phyloP scores from a whole-genome alignment of 192 early-diverging fungal species.

The Chytriomyces sp. region DNA sequence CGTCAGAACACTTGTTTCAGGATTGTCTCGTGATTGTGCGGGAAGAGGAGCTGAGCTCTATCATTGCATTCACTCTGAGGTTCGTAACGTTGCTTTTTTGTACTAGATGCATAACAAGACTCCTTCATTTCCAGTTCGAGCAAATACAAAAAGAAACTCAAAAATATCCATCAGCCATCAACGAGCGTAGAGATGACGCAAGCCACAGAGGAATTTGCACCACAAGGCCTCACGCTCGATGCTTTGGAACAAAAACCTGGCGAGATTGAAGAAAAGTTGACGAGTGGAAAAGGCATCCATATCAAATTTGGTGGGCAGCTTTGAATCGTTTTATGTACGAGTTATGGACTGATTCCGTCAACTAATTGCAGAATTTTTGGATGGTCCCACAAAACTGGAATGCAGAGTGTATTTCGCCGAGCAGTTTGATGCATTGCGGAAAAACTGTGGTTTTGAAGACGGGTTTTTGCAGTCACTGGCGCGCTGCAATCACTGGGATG shows the following conservation, averaged over 20 bases:
- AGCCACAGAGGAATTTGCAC: background rate
- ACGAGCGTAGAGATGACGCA: background rate
- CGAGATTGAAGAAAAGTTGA: conserved; percentile 66
- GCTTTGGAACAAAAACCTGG: conserved; percentile 35
- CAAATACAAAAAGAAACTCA: conserved; percentile 18
- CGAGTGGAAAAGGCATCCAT: conserved; percentile 70
- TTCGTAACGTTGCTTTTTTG: background rate
- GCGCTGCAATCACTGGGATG: conserved; percentile 48
- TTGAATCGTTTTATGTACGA: background rate
- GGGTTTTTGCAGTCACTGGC: conserved; percentile 41
- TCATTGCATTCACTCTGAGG: conserved; percentile 52
- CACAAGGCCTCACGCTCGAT: conserved; percentile 14
- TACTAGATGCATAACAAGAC: conserved; percentile 17
- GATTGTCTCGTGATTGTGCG: conserved; percentile 45
- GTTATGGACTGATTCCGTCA: background rate
- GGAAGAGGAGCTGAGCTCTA: conserved; percentile 54
- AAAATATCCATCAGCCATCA: background rate
- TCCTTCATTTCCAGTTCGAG: conserved; percentile 2
- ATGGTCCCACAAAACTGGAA: conserved; percentile 27
- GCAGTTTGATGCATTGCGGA: conserved; percentile 47
- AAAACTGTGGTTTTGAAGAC: conserved; percentile 43
- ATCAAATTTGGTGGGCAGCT: conserved; percentile 68
- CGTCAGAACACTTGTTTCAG: conserved; percentile 84
- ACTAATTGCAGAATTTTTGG: conserved; percentile 36
- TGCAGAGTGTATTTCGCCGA: conserved; percentile 53